Evolutionary conservation across 2,329 filamentous ascomycete genomes (phyloP).

Genomic region (Lasiodiplodia gonubiensis): DNA sequence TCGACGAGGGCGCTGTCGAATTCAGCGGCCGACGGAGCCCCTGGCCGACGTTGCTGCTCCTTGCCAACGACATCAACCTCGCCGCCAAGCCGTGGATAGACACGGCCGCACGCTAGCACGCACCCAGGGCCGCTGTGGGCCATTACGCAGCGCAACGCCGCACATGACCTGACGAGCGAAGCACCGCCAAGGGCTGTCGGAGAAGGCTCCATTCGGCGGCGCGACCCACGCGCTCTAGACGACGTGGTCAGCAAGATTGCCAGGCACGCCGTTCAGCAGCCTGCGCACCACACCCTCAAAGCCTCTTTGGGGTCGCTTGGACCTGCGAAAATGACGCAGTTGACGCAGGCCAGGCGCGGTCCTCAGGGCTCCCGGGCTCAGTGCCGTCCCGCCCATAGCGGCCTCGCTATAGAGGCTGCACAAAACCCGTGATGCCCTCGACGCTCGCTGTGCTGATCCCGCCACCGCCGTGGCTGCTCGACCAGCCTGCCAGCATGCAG

Average conservation of each 20-base stretch:
- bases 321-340: constrained; percentile 27
- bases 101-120: constrained; percentile 19
- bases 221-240: constrained; percentile 22
- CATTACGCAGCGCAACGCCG: constrained; percentile 29
- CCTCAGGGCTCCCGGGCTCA: constrained; percentile 15
- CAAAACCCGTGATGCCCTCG: constrained; percentile 9
- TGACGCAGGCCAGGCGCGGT: constrained; percentile 16
- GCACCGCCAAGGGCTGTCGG: constrained; percentile 14
- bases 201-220: constrained; percentile 12
- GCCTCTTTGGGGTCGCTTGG: constrained; percentile 14
- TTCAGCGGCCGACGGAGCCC: not conserved
- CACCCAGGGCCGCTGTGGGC: constrained; percentile 13
- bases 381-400: constrained; percentile 8
- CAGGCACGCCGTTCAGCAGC: constrained; percentile 23
- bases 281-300: constrained; percentile 19
- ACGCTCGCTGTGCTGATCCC: constrained; percentile 18
- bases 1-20: not conserved
- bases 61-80: constrained; percentile 3
- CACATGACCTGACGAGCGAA: constrained; percentile 28
- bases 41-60: constrained; percentile 18
- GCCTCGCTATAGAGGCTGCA: constrained; percentile 8
- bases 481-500: constrained; percentile 8
- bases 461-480: not conserved
- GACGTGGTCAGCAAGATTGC: constrained; percentile 26
- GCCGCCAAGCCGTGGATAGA: constrained; percentile 16